Conservation (phyloP, 2,329 filamentous ascomycete species). For the Fusarium duplospermum region DNA sequence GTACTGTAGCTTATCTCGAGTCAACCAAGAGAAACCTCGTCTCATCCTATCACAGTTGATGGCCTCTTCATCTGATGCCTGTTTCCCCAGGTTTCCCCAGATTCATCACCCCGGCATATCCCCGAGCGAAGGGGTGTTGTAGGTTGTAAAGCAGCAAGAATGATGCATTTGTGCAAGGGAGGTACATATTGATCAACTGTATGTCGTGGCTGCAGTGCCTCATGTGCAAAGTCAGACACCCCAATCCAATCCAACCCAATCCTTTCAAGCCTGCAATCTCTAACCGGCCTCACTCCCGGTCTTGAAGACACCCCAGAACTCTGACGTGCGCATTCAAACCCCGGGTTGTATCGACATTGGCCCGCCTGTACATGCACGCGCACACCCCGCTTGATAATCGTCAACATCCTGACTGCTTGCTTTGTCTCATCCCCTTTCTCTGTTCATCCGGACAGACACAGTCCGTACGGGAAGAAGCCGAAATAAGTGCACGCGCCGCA, state of each 20-base stretch:
- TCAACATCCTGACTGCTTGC: neutral
- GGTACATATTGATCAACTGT: neutral
- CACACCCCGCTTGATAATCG: neutral
- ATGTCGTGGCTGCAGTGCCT: neutral
- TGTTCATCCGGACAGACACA: conserved; percentile 18
- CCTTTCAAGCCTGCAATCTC: neutral
- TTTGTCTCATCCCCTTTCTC: neutral
- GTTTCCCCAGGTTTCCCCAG: neutral
- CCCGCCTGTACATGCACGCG: neutral
- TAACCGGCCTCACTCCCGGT: conserved; percentile 6
- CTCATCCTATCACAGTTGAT: neutral
- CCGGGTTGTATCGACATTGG: neutral
- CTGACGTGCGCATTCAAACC: neutral
- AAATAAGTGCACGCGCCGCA: conserved; percentile 27
- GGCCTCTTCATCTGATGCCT: neutral
- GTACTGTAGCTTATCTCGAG: neutral
- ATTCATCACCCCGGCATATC: neutral
- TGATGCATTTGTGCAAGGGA: conserved; percentile 6
- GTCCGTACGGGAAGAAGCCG: conserved; percentile 23
- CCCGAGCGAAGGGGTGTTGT: neutral
- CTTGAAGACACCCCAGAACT: neutral
- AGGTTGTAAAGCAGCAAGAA: neutral
- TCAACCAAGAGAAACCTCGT: neutral
- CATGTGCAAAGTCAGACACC: neutral
- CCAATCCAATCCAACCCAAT: neutral